Base-by-base conservation (phyloP, 2,329 filamentous ascomycete genomes). In the Nemania sp. region DNA sequence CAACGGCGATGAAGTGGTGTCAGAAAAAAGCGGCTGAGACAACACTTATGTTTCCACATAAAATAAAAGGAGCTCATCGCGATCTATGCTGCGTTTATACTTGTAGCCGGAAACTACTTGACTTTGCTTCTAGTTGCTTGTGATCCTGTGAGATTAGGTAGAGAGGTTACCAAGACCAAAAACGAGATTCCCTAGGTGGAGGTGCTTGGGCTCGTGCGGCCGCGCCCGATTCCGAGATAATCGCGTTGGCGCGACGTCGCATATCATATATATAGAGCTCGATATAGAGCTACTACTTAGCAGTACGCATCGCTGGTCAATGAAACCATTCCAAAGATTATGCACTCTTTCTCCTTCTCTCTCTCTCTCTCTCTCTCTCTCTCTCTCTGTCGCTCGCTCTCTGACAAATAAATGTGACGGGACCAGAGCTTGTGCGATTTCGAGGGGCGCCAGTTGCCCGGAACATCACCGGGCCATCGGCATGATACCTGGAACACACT, bases 1-100 rank as follows among this genome's bases (percentile, higher is more conserved):
- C 18, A 42, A 55, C 20, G 54, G 21, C 2, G 32, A 56, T 43
- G 32, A 47, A 12, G 35, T 13, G 35, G 20, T 13, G 21, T 11
- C 17, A 15, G 53, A 35, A 34, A 20, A 60, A 29, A 7, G 25
- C 40, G 13, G 29, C 25, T 48, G 49, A 50, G 53, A 37, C 37
- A 29, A 13, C 37, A 3, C 53, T n/a, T n/a, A 63, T 34, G 40
- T 46, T 32, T n/a, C 50, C 17, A 32, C 59, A 43, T 59, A 49
- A 52, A 42, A 47, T n/a, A 40, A 20, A 17, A 46, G 18, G 13
- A 12, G 21, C 5, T 25, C 7, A 10, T 45, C 32, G 2, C 3
- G 29, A 43, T n/a, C 17, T 12, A 10, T 35, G 20, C 11, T 54
- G 7, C 21, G 11, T 39, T 11, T 15, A 25, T 34, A 11, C 4